Conservation (phyloP, 2,329 filamentous ascomycete genomes). For the Ascochyta lentis region DNA sequence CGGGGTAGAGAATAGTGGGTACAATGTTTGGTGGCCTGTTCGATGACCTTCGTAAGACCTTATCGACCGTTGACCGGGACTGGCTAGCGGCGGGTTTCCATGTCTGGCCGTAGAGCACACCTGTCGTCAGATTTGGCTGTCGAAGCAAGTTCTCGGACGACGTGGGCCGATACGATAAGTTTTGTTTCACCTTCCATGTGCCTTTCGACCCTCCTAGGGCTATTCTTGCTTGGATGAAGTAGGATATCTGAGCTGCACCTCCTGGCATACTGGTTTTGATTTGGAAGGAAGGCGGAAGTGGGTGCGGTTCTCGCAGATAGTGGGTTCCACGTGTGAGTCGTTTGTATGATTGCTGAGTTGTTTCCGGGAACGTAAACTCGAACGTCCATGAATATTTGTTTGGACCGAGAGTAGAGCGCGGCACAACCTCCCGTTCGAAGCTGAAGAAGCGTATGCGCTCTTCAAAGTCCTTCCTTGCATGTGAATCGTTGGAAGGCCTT, state of each 20-base stretch:
- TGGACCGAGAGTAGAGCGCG: constrained; percentile 24
- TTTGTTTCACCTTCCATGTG: constrained; percentile 28
- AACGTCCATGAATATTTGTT: constrained; percentile 45
- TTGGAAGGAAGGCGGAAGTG: constrained; percentile 44
- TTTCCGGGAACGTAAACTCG: constrained; percentile 44
- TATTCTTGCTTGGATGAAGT: constrained; percentile 40
- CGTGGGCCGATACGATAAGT: constrained; percentile 37
- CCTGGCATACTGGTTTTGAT: constrained; percentile 33
- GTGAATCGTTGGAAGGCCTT: constrained; percentile 25
- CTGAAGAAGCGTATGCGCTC: constrained; percentile 42
- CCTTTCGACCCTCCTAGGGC: constrained; percentile 20
- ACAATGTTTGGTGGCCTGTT: constrained; percentile 33
- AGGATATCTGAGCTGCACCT: constrained; percentile 40
- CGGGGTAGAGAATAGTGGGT: constrained; percentile 40
- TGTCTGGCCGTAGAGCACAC: constrained; percentile 37
- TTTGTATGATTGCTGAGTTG: constrained; percentile 38
- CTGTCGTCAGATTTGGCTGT: constrained; percentile 28
- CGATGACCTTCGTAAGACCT: constrained; percentile 28
- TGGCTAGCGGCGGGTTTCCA: constrained; percentile 33
- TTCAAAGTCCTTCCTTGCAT: constrained; percentile 32
- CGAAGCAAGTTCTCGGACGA: constrained; percentile 18
- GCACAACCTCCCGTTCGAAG: constrained; percentile 32
- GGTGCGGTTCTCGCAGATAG: constrained; percentile 41
- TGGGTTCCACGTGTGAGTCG: constrained; percentile 36
- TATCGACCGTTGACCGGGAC: constrained; percentile 27